Base-by-base conservation (phyloP, 768 basidiomycete species). In the Leccinum boreale region DNA sequence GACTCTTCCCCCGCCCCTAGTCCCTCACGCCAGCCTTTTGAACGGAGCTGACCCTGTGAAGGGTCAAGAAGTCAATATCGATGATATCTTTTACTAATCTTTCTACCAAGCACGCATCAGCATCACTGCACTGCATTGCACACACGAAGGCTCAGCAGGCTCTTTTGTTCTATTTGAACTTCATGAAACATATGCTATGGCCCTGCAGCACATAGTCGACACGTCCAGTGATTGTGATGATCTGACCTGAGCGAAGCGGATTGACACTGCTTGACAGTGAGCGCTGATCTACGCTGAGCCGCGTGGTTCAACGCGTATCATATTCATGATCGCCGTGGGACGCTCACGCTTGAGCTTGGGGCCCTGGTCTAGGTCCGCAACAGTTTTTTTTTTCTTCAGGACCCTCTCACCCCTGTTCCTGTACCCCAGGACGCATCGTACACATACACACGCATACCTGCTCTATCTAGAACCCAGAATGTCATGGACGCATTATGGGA, bases 271-370 rank as follows among this genome's bases (percentile, higher is more conserved):
- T 21, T 14, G 53, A 39, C 47, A 31, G 5, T 28, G 61, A 51
- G 56, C 62, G 50, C 42, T 52, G 62, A 62, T 62, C 46, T 39
- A 26, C 62, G 2, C 54, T 56, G 31, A 31, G 4, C 31, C 62
- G 44, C 52, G 51, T 60, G 62, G 50, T 24, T 14, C 19, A 46
- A 2, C n/a, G 45, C 33, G 9, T n/a, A n/a, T 10, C n/a, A n/a
- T 42, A 42, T 42, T 12, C 39, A 28, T 62, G 21, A 44, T 44
- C 42, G 46, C 3, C 50, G 47, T 59, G 60, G 19, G 59, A 56
- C 28, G 8, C 8, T 12, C 42, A 44, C 42, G 10, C 17, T 19
- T 42, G 39, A 28, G 26, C 17, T 19, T 31, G n/a, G 36, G 42
- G 42, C 42, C 42, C n/a, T 44, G 42, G n/a, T 44, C 42, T 44